phyloP scores from a whole-genome alignment of 805 yeast genomes.

The Starmerella bombi region DNA sequence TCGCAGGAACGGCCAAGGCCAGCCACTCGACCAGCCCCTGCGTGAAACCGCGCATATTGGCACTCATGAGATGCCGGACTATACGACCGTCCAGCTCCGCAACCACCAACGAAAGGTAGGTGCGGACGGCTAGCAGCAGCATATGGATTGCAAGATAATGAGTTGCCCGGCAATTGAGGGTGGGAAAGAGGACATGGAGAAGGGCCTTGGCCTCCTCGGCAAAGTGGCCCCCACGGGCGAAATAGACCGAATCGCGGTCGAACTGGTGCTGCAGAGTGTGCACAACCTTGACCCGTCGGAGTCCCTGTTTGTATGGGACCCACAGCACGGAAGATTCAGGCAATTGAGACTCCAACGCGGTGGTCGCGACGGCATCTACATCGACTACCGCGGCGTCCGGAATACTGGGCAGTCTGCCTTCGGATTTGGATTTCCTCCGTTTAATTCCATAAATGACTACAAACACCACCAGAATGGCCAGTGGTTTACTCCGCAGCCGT shows the following conservation, averaged over 20 bases:
- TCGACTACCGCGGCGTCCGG: no score
- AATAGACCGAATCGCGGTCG: slow-evolving; percentile 17
- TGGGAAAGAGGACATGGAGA: slow-evolving; percentile 74
- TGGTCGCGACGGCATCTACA: no score
- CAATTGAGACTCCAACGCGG: neutral
- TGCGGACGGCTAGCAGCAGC: slow-evolving; percentile 60
- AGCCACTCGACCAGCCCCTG: slow-evolving; percentile 79
- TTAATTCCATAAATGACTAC: neutral
- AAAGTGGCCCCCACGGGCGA: slow-evolving; percentile 38
- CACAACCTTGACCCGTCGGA: slow-evolving; percentile 5
- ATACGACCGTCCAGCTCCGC: slow-evolving; percentile 88
- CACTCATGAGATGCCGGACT: slow-evolving; percentile 75
- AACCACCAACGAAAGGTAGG: slow-evolving; percentile 73
- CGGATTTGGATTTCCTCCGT: no score
- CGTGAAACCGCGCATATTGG: slow-evolving; percentile 58
- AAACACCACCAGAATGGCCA: neutral
- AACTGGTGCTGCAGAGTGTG: slow-evolving; percentile 9
- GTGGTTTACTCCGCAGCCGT: neutral
- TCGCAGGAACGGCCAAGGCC: slow-evolving; percentile 80
- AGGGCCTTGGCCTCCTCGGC: slow-evolving; percentile 60
- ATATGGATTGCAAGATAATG: slow-evolving; percentile 56
- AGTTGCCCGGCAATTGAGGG: slow-evolving; percentile 51
- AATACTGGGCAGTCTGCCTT: no score
- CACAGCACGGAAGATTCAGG: slow-evolving; percentile 6
- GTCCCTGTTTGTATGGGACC: slow-evolving; percentile 15